phyloP scores from a whole-genome alignment of 2,329 filamentous ascomycete genomes.

The Cordyceps farinosa region DNA sequence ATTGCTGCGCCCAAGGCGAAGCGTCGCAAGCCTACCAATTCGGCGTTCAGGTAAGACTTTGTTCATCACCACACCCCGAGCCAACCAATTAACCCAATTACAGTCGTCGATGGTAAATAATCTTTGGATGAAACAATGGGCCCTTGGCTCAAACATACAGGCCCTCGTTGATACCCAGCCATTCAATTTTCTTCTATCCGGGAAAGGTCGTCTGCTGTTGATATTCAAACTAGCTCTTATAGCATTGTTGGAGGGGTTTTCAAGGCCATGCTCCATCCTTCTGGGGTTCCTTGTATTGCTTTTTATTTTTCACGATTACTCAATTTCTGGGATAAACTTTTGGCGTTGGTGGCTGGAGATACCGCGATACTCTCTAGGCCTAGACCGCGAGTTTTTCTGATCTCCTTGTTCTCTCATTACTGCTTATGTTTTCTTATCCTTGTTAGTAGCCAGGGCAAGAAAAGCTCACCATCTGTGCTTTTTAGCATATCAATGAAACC shows the following conservation, averaged over 20 bases:
- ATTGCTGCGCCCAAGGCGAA: conserved; percentile 1
- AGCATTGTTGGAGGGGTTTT: neutral
- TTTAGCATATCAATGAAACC: conserved; percentile 1
- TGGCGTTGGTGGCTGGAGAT: conserved; percentile 13
- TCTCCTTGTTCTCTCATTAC: no score
- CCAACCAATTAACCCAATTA: neutral
- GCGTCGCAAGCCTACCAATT: conserved; percentile 13
- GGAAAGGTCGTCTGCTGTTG: neutral
- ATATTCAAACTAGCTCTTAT: neutral
- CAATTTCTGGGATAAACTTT: conserved; percentile 3
- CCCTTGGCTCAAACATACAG: neutral
- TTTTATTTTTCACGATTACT: neutral
- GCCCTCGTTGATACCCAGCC: neutral
- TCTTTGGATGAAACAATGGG: no score
- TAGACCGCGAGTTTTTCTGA: no score
- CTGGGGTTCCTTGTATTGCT: neutral
- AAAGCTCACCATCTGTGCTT: no score
- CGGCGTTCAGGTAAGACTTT: conserved; percentile 14
- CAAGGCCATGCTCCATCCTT: neutral
- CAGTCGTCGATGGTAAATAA: conserved; percentile 8
- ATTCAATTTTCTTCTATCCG: neutral
- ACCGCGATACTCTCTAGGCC: neutral
- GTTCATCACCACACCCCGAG: no score
- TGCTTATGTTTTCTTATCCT: no score
- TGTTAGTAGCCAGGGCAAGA: no score